Base-by-base conservation (phyloP, 2,329 filamentous ascomycete species). In the Colletotrichum trifolii region DNA sequence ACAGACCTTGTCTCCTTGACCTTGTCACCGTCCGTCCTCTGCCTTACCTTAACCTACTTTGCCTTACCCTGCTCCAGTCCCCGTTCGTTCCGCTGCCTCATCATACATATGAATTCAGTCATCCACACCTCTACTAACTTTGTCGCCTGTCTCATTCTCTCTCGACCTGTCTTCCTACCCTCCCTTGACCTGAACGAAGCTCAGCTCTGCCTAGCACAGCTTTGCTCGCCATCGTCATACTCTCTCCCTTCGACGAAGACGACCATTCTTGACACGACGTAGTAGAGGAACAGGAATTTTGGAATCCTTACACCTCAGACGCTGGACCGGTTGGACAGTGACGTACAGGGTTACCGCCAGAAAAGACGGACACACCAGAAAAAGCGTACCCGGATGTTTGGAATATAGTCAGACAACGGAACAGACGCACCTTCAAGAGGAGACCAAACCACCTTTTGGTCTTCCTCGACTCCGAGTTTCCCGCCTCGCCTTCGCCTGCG, bases 101-200 rank as follows among this genome's bases (percentile, higher is more conserved):
- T 54, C 63, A 56, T 66, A 66, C 63, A 66, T 66, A 66, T 66
- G 57, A 55, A 55, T 53, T 60, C 43, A 66, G 63, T 63, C 63
- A 66, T 66, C 63, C 63, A 66, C 63, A 63, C 63, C 53, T 52
- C 48, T 38, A 12, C 40, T 53, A 63, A 49, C 58, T 56, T 43
- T 48, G 47, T 50, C 47, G 36, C 47, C 35, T 66, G 63, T 63
- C 58, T 53, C 63, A 48, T 63, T 53, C 12, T 25, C 47, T 63
- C 43, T 63, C 56, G 52, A 63, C 42, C 63, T 63, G 25, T 5
- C 55, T 43, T 54, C 46, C 52, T 56, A 35, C 57, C 52, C 62
- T 57, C 58, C 59, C 46, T 62, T 25, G 25, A 25, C 25, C 25
- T 25, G 25, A 25, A 25, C 25, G 25, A 25, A 25, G 25, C 25